Conservation (phyloP, 495 filamentous ascomycete species). For the Penicillium chermesinum region DNA sequence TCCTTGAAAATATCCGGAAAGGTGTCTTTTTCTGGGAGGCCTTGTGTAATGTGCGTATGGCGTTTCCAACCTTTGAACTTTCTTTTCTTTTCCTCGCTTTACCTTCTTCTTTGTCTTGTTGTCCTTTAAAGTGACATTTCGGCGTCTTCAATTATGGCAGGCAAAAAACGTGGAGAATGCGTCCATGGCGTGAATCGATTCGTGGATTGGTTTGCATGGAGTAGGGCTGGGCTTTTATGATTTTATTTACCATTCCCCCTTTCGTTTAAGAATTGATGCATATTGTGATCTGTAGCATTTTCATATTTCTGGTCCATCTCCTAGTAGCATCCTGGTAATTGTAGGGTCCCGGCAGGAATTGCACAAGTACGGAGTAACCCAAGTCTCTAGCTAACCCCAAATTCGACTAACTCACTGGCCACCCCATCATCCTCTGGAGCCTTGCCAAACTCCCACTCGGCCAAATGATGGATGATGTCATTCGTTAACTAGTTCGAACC, state of each 20-base stretch:
- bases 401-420: too few relatives aligned
- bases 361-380: too few relatives aligned
- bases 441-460: too few relatives aligned
- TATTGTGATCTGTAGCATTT: too few relatives aligned
- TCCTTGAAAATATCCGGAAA: neutral
- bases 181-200: conserved; percentile 8
- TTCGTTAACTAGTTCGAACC: too few relatives aligned
- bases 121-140: conserved; percentile 3
- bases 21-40: conserved; percentile 4
- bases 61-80: conserved; percentile 9
- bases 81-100: neutral
- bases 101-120: conserved; percentile 7
- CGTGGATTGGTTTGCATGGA: conserved; percentile 24
- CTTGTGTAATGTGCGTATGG: neutral
- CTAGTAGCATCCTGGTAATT: neutral
- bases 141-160: conserved; percentile 22
- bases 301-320: neutral
- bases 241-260: conserved; percentile 13
- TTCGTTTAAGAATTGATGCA: conserved; percentile 2
- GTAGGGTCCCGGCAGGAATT: too few relatives aligned
- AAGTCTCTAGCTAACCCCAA: too few relatives aligned
- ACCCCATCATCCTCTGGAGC: too few relatives aligned
- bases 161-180: conserved; percentile 11
- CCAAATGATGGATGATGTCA: too few relatives aligned
- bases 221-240: conserved; percentile 20